A percentile compares a stretch with the other conserved stretches of the same genome.
These are phyloP conservation scores for Penicillium tannophilum DNA, from an alignment of 495 filamentous ascomycete genomes.

Conservation along the genomic window DNA sequence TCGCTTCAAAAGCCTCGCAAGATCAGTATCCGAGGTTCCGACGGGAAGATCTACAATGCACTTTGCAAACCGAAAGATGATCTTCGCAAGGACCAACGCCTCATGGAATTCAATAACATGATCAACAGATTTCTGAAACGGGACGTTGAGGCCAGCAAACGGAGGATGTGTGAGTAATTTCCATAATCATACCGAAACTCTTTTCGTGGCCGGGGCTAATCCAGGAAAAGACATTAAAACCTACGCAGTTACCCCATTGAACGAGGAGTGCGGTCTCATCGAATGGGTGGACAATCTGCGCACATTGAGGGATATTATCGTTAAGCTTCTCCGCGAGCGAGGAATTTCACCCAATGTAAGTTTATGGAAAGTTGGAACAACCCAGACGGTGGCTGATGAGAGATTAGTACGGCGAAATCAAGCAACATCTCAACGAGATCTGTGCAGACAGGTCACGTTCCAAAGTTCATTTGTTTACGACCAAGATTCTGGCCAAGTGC, in stretches of 20 bases:
- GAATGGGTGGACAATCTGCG: constrained; percentile 99
- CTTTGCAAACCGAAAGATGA: constrained; percentile 98
- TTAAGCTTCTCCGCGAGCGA: constrained; percentile 72
- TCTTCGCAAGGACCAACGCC: constrained; percentile 90
- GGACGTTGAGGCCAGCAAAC: constrained; percentile 84
- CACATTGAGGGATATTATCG: constrained; percentile 88
- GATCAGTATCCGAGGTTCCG: constrained; percentile 82
- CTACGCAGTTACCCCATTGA: constrained; percentile 92
- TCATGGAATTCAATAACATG: constrained; percentile 99
- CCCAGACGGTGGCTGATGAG: background rate
- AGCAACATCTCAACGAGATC: constrained; percentile 58
- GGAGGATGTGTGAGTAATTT: constrained; percentile 63
- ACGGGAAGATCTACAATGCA: constrained; percentile 84
- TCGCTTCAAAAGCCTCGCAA: constrained; percentile 92
- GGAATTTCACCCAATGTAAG: constrained; percentile 59
- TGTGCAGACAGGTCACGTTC: constrained; percentile 43
- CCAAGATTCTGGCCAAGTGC: constrained; percentile 58
- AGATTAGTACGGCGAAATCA: constrained; percentile 59
- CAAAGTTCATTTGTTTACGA: constrained; percentile 69
- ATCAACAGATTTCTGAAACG: constrained; percentile 92
- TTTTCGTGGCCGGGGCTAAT: background rate
- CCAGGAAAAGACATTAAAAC: constrained; percentile 77
- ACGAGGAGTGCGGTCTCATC: constrained; percentile 96
- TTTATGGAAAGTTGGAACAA: background rate
- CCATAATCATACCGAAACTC: background rate